Base-by-base conservation (phyloP, 202 grass and related monocot species). In the Elaeis oleifera region DNA sequence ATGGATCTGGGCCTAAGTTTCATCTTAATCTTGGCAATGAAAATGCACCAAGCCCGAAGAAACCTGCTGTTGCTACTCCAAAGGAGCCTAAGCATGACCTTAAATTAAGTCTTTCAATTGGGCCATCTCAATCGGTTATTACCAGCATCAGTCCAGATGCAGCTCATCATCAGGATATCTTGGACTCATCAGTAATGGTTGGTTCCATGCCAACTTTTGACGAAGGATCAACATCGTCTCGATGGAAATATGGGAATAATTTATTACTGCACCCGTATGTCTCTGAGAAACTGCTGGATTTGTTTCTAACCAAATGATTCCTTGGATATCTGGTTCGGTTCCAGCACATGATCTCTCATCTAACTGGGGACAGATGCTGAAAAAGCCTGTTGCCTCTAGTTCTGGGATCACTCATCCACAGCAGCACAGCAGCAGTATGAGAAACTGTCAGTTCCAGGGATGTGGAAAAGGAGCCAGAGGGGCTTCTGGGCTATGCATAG, bases 191-290 rank as follows among this genome's bases (percentile, higher is more conserved):
- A 59, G 61, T 71, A 23, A 74, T 70, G 61, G 53, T 81, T 69
- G 15, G 56, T 52, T 70, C 59, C 49, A 75, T 80, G 25, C 83
- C 85, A 76, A 78, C 65, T 76, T 82, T 80, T 64, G 85, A 89
- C 64, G 94, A 94, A 84, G 94, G 80, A 71, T 94, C 88, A 11
- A 92, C 82, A 71, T 99, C 88, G 51, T 84, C 83, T 61, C 88
- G 53, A 28, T 76, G 85, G 65, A 80, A 81, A 63, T 62, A 73
- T 71, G 80, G 88, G 23, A 76, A 71, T 53, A 85, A 87, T 67
- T 44, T 99, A 59, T 49, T 69, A 54, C 72, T 66, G 55, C 92
- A 86, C 59, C 58, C 92, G 55, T 72, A 67, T 52, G 61, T 63
- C 49, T 58, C 67, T 59, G 71, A 60, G 2, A 81, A 25, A 32